phyloP scores from a whole-genome alignment of 2,329 filamentous ascomycete species.

The Penicillium sp. region DNA sequence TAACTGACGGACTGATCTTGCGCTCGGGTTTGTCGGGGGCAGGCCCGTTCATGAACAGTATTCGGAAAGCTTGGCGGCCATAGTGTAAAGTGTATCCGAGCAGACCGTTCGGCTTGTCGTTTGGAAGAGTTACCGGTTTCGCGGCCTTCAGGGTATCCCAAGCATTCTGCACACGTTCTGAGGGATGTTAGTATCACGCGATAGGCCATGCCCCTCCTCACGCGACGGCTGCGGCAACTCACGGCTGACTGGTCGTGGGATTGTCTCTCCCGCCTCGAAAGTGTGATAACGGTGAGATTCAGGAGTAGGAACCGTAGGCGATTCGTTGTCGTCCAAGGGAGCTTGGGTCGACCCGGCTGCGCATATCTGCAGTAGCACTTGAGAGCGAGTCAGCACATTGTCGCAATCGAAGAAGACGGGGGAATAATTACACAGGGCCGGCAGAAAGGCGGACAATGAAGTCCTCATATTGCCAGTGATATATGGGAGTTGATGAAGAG shows the following conservation, averaged over 20 bases:
- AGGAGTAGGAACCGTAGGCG: conserved; percentile 13
- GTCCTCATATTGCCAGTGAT: conserved; percentile 33
- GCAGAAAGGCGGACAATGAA: conserved; percentile 30
- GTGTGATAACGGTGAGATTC: too few species aligned
- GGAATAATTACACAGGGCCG: conserved; percentile 32
- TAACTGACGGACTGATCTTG: conserved; percentile 42
- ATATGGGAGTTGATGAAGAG: conserved; percentile 14
- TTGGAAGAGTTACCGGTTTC: conserved; percentile 21
- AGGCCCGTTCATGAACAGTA: conserved; percentile 61
- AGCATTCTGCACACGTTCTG: conserved; percentile 32
- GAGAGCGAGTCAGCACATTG: conserved; percentile 19
- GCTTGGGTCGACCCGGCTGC: conserved; percentile 24
- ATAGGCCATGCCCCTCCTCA: conserved; percentile 1
- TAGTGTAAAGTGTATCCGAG: conserved; percentile 56
- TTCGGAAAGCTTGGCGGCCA: conserved; percentile 55
- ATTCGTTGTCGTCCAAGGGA: conserved; percentile 15
- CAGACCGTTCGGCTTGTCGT: conserved; percentile 52
- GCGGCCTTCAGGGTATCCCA: conserved; percentile 27
- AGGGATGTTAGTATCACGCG: background rate
- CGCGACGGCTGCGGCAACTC: conserved; percentile 13
- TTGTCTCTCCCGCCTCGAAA: conserved; percentile 7
- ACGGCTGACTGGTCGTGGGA: conserved; percentile 28
- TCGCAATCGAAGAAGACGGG: conserved; percentile 3
- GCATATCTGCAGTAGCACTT: conserved; percentile 31
- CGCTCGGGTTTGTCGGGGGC: conserved; percentile 40